Percentiles rank a stretch among this genome's conserved stretches.
These are phyloP conservation scores for Cucumis sativus DNA, from an alignment of 306 rosid genomes.

Conservation along the genomic window Cucumber_9930_V3 NC_026656.2:20363501-20364000, in stretches of 20 bases:
- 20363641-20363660: conserved; percentile 93
- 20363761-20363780: background rate
- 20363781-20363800: background rate
- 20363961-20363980: background rate
- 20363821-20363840: background rate
- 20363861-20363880: background rate
- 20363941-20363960: background rate
- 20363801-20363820: background rate
- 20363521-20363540: background rate
- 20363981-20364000: background rate
- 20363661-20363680: conserved; percentile 84
- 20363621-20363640: conserved; percentile 97
- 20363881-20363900: background rate
- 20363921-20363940: background rate
- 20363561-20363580: background rate
- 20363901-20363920: background rate
- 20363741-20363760: background rate
- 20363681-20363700: conserved; percentile 93
- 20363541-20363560: background rate
- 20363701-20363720: conserved; percentile 85
- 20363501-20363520: background rate
- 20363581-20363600: background rate
- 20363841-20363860: background rate
- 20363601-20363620: conserved; percentile 91
- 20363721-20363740: conserved; percentile 21